A percentile compares a stretch with the other conserved stretches of the same genome.
Conservation (phyloP, 2,329 filamentous ascomycete species). For the Pestalotiopsis sp. region DNA sequence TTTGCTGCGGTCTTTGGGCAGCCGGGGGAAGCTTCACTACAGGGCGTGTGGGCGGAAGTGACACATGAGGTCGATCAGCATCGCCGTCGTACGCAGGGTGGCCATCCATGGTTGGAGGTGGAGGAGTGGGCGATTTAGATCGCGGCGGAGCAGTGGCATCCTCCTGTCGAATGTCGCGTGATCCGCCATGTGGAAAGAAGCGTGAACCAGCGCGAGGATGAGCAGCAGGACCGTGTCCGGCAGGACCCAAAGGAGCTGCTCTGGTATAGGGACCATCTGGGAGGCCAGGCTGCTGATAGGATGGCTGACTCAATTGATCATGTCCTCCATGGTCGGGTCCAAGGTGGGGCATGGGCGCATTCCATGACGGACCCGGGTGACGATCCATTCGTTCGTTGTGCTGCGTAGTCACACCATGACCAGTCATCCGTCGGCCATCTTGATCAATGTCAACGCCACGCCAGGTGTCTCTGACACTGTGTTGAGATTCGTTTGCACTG, state of each 20-base stretch:
- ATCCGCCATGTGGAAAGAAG: constrained; percentile 59
- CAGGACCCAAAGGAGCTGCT: constrained; percentile 15
- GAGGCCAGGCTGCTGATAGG: constrained; percentile 15
- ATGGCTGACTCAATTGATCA: constrained; percentile 11
- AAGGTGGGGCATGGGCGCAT: background rate
- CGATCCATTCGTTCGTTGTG: constrained; percentile 14
- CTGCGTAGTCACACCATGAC: constrained; percentile 23
- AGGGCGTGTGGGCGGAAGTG: constrained; percentile 69
- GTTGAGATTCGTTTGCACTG: constrained; percentile 46
- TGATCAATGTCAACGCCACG: constrained; percentile 42
- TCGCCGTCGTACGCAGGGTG: constrained; percentile 76
- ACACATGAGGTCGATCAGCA: constrained; percentile 66
- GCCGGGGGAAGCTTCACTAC: constrained; percentile 81
- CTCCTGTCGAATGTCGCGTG: constrained; percentile 47
- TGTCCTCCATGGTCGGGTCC: background rate
- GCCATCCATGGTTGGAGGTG: constrained; percentile 69
- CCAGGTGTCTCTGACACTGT: constrained; percentile 58
- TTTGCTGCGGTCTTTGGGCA: constrained; percentile 71
- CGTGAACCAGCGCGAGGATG: constrained; percentile 56
- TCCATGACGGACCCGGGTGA: constrained; percentile 13
- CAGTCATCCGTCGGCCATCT: constrained; percentile 36
- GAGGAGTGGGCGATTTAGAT: constrained; percentile 66
- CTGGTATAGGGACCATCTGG: constrained; percentile 21
- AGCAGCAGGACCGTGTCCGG: constrained; percentile 25
- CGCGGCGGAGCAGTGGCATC: constrained; percentile 37